Evolutionary conservation across 2,329 filamentous ascomycete genomes (phyloP), one percentile per base, ranked within the genome.

Genomic region (Xylaria sp.): DNA sequence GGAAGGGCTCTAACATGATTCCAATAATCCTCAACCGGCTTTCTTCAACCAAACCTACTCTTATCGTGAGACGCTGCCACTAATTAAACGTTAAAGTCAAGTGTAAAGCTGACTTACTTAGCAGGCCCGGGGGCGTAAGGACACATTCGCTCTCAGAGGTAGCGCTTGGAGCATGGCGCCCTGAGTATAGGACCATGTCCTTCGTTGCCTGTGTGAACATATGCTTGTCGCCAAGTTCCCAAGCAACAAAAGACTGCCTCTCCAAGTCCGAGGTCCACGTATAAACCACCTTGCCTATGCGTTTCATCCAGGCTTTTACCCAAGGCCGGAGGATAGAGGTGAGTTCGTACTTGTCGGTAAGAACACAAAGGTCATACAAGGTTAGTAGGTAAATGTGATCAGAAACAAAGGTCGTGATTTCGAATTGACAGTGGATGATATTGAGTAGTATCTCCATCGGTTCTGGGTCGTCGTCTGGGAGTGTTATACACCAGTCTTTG

Each of bases 381-480:
- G 47, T 26, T 19, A 45, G 46, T 7, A 59, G 5, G 5, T 44
- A 4, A 2, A 60, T 19, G n/a, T 18, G 2, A 0, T 47, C 40
- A 1, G 39, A n/a, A 16, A 29, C 6, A 2, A 51, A 43, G 1
- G 65, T 64, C 1, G 70, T 46, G 9, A 56, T 49, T 2, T 68
- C 60, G 29, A 69, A 65, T 7, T 56, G 61, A 16, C 63, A 53
- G 26, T 72, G 70, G 11, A 70, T 62, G 11, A 72, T 70, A 44
- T 66, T 63, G 13, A 72, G 48, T n/a, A 72, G 29, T n/a, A 64
- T 61, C 6, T 58, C 44, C 60, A 71, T 63, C 0, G 68, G 60
- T 26, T 55, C 56, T 4, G 69, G 61, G 7, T 68, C 52, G 43
- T 71, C 70, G n/a, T 69, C 68, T 8, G 69, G 69, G 19, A 72